These are phyloP conservation scores for Fusarium kyushuense DNA, from an alignment of 2,329 filamentous ascomycete genomes.

Conservation along the genomic window DNA sequence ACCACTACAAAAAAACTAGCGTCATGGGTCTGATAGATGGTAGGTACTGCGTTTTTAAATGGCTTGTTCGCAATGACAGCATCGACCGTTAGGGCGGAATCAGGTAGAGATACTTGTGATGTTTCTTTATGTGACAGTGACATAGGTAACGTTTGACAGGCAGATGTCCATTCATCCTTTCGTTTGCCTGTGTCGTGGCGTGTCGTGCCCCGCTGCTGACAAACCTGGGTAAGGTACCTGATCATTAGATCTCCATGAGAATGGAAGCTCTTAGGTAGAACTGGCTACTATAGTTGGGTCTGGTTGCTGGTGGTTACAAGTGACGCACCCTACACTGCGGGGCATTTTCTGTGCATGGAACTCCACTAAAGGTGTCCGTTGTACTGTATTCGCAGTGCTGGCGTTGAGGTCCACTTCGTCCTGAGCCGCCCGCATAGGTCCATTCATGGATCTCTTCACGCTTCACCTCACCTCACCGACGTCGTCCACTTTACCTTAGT, in stretches of 20 bases:
- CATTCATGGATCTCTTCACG: conserved; percentile 37
- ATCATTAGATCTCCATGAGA: no score
- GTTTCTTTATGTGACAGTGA: conserved; percentile 17
- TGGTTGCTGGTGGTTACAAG: conserved; percentile 35
- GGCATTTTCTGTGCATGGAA: conserved; percentile 23
- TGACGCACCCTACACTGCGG: conserved; percentile 34
- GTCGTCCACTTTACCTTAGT: conserved; percentile 45
- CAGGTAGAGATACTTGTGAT: conserved; percentile 28
- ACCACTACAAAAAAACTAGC: conserved; percentile 33
- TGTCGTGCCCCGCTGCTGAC: conserved; percentile 37
- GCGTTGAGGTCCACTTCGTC: conserved; percentile 39
- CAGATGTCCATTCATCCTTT: conserved; percentile 1
- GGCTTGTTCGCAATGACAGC: conserved; percentile 25
- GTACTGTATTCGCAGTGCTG: conserved; percentile 32
- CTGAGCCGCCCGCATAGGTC: conserved; percentile 15
- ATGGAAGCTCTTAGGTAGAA: conserved; percentile 9
- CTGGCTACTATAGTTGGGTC: background rate
- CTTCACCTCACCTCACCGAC: conserved; percentile 46
- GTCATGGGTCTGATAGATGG: conserved; percentile 35
- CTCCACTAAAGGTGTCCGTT: conserved; percentile 34
- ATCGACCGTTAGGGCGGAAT: conserved; percentile 15
- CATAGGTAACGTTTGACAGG: background rate
- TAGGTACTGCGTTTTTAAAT: conserved; percentile 16
- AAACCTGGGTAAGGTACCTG: conserved; percentile 18
- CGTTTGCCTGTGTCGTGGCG: conserved; percentile 4